A percentile compares a stretch with the other conserved stretches of the same genome.
Evolutionary conservation across 2,329 filamentous ascomycete genomes (phyloP).

Genomic region (Gnomoniopsis sp.): DNA sequence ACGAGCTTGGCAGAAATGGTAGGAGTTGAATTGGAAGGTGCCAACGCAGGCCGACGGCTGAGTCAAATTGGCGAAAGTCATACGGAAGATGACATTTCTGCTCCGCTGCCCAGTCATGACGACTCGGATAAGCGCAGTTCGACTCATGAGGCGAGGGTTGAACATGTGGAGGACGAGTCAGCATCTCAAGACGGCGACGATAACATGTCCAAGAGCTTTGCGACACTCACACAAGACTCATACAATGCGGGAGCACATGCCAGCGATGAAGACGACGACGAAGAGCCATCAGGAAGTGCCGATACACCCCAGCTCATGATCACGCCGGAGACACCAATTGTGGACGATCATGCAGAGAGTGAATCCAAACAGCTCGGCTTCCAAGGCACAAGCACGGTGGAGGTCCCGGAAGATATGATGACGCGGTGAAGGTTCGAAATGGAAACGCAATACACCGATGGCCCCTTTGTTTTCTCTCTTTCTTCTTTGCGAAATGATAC

Average conservation of each 20-base stretch:
- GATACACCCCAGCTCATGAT: conserved; percentile 42
- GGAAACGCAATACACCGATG: neutral
- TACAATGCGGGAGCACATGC: conserved; percentile 22
- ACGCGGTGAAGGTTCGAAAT: conserved; percentile 26
- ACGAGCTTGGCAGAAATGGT: conserved; percentile 82
- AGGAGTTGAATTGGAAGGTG: conserved; percentile 56
- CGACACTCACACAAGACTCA: conserved; percentile 9
- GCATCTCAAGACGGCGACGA: conserved; percentile 11
- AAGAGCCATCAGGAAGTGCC: conserved; percentile 14
- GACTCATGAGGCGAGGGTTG: conserved; percentile 32
- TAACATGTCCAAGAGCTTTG: conserved; percentile 18
- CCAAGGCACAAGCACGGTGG: conserved; percentile 30
- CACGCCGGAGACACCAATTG: conserved; percentile 48
- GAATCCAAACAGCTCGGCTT: conserved; percentile 44
- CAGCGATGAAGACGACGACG: conserved; percentile 23
- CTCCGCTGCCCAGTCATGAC: neutral
- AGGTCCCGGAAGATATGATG: conserved; percentile 29
- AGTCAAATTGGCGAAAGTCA: conserved; percentile 25
- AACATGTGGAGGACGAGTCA: conserved; percentile 32
- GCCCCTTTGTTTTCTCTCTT: neutral
- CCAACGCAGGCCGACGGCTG: conserved; percentile 34
- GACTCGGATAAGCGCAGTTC: conserved; percentile 20
- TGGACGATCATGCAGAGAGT: conserved; percentile 28
- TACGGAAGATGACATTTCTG: conserved; percentile 11
- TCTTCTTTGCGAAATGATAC: conserved; percentile 14